Conservation (phyloP, 2,329 filamentous ascomycete species). For the Sordariomycetes sp. region DNA sequence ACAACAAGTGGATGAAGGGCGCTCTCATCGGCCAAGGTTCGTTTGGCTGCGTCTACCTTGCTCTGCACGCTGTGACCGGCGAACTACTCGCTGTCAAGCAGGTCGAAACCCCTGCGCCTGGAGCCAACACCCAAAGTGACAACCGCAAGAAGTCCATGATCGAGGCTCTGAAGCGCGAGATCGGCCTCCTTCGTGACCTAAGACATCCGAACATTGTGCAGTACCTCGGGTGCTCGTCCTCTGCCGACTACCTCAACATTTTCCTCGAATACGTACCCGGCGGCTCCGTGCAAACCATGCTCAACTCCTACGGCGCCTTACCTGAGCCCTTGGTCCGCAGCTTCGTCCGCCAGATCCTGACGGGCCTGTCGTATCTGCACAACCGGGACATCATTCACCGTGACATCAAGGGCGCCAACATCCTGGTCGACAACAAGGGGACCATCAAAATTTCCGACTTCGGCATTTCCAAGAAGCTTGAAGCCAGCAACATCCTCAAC, state of each 20-base stretch:
- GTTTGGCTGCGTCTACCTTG: conserved; percentile 92
- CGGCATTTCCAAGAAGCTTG: conserved; percentile 95
- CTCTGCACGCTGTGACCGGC: conserved; percentile 89
- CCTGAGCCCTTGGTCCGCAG: conserved; percentile 90
- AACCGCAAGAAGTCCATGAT: conserved; percentile 97
- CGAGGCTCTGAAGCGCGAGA: conserved; percentile 92
- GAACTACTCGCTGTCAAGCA: conserved; percentile 98
- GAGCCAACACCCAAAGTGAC: conserved; percentile 72
- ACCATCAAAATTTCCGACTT: conserved; percentile 99
- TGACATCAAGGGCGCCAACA: conserved; percentile 98
- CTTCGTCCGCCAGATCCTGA: conserved; percentile 92
- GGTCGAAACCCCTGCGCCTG: conserved; percentile 77
- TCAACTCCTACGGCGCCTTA: conserved; percentile 94
- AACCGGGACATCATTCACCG: conserved; percentile 93
- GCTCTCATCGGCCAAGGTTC: conserved; percentile 94
- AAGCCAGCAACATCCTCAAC: conserved; percentile 75
- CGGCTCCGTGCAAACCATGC: conserved; percentile 95
- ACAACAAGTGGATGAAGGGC: conserved; percentile 99
- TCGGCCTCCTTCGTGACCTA: conserved; percentile 84
- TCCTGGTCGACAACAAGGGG: conserved; percentile 97
- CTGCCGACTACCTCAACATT: conserved; percentile 91
- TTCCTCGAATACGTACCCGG: conserved; percentile 98
- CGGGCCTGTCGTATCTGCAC: conserved; percentile 88
- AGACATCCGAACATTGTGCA: conserved; percentile 97
- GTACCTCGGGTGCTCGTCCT: conserved; percentile 90